Evolutionary conservation across 306 rosid species (phyloP).

Genomic region (Cucumis melo): DNA sequence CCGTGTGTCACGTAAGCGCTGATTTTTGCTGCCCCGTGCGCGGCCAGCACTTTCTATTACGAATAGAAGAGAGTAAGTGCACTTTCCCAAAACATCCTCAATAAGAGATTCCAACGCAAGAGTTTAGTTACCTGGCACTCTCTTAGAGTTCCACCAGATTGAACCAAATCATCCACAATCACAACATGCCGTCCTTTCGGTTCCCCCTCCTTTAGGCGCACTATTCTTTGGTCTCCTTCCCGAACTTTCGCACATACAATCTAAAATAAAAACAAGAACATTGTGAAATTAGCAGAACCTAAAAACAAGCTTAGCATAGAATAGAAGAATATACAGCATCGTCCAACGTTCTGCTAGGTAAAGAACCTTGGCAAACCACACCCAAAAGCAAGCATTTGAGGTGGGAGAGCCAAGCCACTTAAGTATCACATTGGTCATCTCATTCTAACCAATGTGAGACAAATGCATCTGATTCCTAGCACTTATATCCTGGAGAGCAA

Average conservation of each 20-base stretch:
- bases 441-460: too few relatives aligned
- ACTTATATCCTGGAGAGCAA: too few relatives aligned
- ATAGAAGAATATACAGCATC: background rate
- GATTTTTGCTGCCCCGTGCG: conserved; percentile 79
- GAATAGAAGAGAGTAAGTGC: conserved; percentile 14
- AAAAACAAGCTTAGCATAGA: background rate
- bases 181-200: conserved; percentile 78
- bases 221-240: conserved; percentile 88
- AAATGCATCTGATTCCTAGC: too few relatives aligned
- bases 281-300: background rate
- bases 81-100: background rate
- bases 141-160: conserved; percentile 88
- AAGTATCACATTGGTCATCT: too few relatives aligned
- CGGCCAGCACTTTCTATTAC: conserved; percentile 69
- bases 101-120: background rate
- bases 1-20: conserved; percentile 98
- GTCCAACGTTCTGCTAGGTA: too few relatives aligned
- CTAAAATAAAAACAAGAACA: conserved; percentile 22
- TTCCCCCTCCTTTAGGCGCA: conserved; percentile 88
- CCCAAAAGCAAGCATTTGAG: too few relatives aligned
- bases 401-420: too few relatives aligned
- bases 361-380: too few relatives aligned
- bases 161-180: conserved; percentile 97
- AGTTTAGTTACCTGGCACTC: conserved; percentile 78
- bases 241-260: conserved; percentile 96